These are phyloP conservation scores for Talaromyces sp. DNA, from an alignment of 2,329 filamentous ascomycete genomes.

Conservation along the genomic window DNA sequence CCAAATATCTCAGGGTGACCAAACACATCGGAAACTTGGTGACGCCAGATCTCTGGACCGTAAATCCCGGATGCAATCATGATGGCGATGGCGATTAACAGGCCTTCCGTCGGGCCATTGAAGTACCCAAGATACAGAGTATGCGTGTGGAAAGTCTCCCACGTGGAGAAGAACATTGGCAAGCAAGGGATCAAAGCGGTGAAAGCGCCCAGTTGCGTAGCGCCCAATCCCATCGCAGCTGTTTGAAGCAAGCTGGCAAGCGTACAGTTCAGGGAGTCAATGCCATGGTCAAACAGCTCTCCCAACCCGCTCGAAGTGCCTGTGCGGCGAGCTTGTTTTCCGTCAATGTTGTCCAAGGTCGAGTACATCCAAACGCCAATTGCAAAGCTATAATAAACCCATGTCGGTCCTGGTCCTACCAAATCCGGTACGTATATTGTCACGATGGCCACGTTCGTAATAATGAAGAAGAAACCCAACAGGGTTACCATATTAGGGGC, in stretches of 20 bases:
- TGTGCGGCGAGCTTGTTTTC: conserved; percentile 91
- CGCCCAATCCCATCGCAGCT: conserved; percentile 85
- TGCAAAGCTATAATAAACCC: conserved; percentile 95
- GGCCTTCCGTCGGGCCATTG: conserved; percentile 94
- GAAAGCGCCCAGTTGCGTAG: conserved; percentile 77
- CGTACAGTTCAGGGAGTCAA: conserved; percentile 96
- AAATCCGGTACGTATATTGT: conserved; percentile 83
- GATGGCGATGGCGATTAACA: conserved; percentile 78
- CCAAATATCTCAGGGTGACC: conserved; percentile 61
- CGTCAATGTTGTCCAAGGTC: conserved; percentile 98
- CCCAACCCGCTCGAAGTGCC: conserved; percentile 91
- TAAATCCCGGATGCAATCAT: conserved; percentile 85
- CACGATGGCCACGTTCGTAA: conserved; percentile 71
- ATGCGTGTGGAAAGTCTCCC: conserved; percentile 99
- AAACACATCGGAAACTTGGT: conserved; percentile 64
- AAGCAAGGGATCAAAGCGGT: conserved; percentile 86
- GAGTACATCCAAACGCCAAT: conserved; percentile 98
- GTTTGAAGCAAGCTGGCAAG: conserved; percentile 85
- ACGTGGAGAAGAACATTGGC: conserved; percentile 99
- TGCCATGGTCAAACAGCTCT: conserved; percentile 97
- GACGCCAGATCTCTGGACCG: conserved; percentile 80
- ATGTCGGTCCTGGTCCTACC: conserved; percentile 78
- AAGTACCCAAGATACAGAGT: conserved; percentile 93
- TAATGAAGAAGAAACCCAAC: conserved; percentile 88
- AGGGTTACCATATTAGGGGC: conserved; percentile 97